Percentiles rank a stretch among this genome's conserved stretches.
These are phyloP conservation scores for Vigna radiata DNA, from an alignment of 306 rosid genomes.

Conservation along the genomic window DNA sequence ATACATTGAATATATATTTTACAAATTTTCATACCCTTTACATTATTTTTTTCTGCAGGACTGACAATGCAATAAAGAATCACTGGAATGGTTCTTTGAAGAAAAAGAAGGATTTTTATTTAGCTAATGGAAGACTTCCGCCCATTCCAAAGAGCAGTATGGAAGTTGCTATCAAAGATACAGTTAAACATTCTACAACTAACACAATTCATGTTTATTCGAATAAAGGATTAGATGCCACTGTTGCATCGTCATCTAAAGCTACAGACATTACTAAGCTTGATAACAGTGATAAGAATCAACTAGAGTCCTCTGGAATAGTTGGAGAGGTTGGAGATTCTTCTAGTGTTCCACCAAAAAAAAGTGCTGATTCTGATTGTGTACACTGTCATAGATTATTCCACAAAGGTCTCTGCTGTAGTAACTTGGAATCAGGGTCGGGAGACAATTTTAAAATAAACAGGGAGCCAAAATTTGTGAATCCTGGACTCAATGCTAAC, in stretches of 20 bases:
- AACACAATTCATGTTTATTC: conserved; percentile 53
- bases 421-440: conserved; percentile 52
- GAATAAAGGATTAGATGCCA: conserved; percentile 58
- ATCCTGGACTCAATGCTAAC: conserved; percentile 44
- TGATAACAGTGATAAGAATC: conserved; percentile 66
- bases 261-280: conserved; percentile 53
- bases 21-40: background rate
- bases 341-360: conserved; percentile 60
- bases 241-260: conserved; percentile 69
- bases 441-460: conserved; percentile 50
- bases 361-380: conserved; percentile 66
- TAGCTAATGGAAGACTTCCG: conserved; percentile 83
- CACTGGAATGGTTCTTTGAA: conserved; percentile 99
- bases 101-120: conserved; percentile 83
- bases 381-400: conserved; percentile 54
- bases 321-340: conserved; percentile 61
- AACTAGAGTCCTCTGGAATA: conserved; percentile 60
- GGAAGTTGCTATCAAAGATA: conserved; percentile 63
- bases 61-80: conserved; percentile 96
- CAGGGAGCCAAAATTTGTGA: conserved; percentile 39
- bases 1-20: background rate
- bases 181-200: conserved; percentile 48
- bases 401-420: conserved; percentile 51
- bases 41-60: conserved; percentile 60
- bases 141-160: conserved; percentile 59